phyloP scores from a whole-genome alignment of 306 rosid genomes.

The Rosa rugosa region DNA sequence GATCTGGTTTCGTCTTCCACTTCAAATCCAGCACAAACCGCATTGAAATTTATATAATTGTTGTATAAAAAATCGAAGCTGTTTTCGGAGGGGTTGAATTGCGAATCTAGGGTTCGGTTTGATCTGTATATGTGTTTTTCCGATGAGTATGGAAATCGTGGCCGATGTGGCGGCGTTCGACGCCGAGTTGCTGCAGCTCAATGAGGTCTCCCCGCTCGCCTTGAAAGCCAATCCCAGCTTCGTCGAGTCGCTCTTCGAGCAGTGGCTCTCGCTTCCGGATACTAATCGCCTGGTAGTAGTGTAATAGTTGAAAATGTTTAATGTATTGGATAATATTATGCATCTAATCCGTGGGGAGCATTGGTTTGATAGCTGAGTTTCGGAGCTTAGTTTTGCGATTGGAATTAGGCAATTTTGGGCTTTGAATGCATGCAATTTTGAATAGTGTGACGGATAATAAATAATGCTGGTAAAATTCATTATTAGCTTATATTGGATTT shows the following conservation, averaged over 20 bases:
- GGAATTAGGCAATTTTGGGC: background rate
- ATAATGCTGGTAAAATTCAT: too few species aligned
- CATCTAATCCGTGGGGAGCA: background rate
- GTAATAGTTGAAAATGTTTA: too few species aligned
- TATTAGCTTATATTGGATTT: background rate
- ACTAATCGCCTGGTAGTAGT: slow-evolving; percentile 70
- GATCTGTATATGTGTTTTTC: slow-evolving; percentile 32
- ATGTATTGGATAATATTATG: background rate
- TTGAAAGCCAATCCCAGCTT: slow-evolving; percentile 72
- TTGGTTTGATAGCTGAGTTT: slow-evolving; percentile 16
- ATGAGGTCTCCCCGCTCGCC: slow-evolving; percentile 73
- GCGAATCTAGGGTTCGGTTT: slow-evolving; percentile 36
- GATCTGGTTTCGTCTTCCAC: slow-evolving; percentile 29
- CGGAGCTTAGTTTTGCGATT: slow-evolving; percentile 9
- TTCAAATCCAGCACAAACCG: background rate
- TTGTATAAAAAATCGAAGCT: background rate
- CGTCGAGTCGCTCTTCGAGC: slow-evolving; percentile 78
- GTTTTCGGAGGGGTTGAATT: slow-evolving; percentile 12
- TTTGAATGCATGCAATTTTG: background rate
- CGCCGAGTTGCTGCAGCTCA: slow-evolving; percentile 86
- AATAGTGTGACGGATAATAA: background rate
- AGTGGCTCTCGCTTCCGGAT: slow-evolving; percentile 93
- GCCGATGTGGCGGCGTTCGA: slow-evolving; percentile 78
- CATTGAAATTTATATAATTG: background rate
- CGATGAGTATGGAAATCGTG: slow-evolving; percentile 76